Conservation (phyloP, 2,329 filamentous ascomycete species). For the Paraconiothyrium brasiliense region DNA sequence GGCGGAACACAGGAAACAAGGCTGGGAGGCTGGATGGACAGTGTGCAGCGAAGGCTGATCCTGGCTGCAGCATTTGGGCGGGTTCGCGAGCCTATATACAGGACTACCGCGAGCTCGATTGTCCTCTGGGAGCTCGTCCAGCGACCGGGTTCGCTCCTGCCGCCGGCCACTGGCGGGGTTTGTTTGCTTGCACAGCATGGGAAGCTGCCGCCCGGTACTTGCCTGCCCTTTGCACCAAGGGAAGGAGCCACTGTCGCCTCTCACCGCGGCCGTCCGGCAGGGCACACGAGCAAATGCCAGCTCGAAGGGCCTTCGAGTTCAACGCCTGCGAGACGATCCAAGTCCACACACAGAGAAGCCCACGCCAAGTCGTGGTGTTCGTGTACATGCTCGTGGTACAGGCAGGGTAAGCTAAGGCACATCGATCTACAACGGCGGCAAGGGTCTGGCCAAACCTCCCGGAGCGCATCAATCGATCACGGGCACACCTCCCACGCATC, state of each 20-base stretch:
- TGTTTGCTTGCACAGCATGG: slow-evolving; percentile 5
- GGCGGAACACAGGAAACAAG: neutral
- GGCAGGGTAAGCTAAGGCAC: slow-evolving; percentile 1
- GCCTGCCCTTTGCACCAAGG: slow-evolving; percentile 4
- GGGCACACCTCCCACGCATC: slow-evolving; percentile 11
- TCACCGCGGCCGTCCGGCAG: neutral
- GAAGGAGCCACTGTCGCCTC: neutral
- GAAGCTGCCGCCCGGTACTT: slow-evolving; percentile 2
- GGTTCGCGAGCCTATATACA: slow-evolving; percentile 1
- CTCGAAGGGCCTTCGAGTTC: too few species aligned
- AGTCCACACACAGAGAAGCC: neutral
- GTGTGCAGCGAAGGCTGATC: neutral
- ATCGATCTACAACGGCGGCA: slow-evolving; percentile 13
- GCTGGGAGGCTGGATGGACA: neutral
- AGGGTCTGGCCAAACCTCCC: slow-evolving; percentile 11
- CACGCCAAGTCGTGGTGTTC: neutral
- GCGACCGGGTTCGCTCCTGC: slow-evolving; percentile 7
- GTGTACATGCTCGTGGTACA: slow-evolving; percentile 2
- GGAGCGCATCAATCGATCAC: slow-evolving; percentile 7
- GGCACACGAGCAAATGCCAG: too few species aligned
- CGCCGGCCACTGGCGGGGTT: slow-evolving; percentile 5
- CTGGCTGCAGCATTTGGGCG: neutral
- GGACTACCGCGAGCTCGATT: neutral
- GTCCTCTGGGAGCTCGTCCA: slow-evolving; percentile 1
- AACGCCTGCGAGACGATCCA: too few species aligned